phyloP scores from a whole-genome alignment of 83 land plant species.

The Picea mariana region DNA sequence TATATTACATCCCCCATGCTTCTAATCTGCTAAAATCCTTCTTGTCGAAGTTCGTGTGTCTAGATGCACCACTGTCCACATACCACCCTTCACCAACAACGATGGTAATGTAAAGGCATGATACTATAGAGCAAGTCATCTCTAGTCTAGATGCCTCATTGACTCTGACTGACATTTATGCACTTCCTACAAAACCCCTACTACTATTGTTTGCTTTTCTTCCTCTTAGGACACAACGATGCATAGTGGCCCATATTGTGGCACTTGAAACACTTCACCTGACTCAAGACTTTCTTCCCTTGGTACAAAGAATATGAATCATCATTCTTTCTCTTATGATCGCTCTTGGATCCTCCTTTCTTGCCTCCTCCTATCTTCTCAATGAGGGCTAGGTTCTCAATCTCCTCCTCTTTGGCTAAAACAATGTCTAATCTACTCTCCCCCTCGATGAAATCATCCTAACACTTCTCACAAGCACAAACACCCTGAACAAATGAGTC shows the following conservation, averaged over 20 bases:
- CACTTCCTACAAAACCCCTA: neutral
- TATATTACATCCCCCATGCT: no score
- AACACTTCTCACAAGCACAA: neutral
- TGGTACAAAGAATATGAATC: neutral
- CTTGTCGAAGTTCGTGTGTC: neutral
- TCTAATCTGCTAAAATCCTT: no score
- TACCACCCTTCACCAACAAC: neutral
- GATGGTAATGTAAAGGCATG: neutral
- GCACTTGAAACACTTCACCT: neutral
- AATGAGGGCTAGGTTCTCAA: neutral
- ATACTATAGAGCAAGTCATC: neutral
- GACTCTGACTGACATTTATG: neutral
- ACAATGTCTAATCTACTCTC: neutral
- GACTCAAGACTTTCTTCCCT: neutral
- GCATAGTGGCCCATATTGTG: neutral
- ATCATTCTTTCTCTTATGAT: neutral
- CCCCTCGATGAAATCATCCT: neutral
- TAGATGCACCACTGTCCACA: neutral
- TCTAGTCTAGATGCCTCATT: neutral
- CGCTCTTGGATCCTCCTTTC: neutral
- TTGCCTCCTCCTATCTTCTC: neutral
- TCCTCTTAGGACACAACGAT: neutral
- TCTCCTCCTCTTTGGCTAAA: neutral
- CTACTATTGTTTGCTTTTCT: neutral
- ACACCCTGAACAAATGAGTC: neutral